phyloP scores from a whole-genome alignment of 768 basidiomycete species.

The Lactifluus hygrophoroides region DNA sequence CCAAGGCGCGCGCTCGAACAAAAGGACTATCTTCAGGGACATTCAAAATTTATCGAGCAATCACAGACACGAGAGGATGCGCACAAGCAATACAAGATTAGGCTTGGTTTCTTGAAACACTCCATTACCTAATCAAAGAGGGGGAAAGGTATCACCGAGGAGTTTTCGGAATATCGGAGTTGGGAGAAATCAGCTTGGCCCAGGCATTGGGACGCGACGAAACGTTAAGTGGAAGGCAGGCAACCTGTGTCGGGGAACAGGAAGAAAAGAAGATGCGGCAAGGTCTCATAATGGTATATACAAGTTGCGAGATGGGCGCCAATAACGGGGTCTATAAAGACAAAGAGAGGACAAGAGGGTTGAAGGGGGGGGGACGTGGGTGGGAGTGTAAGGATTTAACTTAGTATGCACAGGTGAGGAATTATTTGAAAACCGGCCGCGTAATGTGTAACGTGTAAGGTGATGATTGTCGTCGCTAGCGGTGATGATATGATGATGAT shows the following conservation, averaged over 20 bases:
- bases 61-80: too few relatives aligned
- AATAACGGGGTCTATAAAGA: neutral
- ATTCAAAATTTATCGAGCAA: too few relatives aligned
- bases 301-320: slow-evolving; percentile 2
- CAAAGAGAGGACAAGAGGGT: neutral
- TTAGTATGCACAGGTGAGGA: too few relatives aligned
- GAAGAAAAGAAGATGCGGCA: slow-evolving; percentile 10
- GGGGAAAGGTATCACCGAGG: neutral
- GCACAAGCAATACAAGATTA: neutral
- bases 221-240: slow-evolving; percentile 1
- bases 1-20: neutral
- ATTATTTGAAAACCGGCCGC: neutral
- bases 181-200: slow-evolving; percentile 1
- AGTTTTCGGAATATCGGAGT: neutral
- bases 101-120: neutral
- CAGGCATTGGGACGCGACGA: neutral
- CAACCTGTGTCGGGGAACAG: neutral
- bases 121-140: slow-evolving; percentile 3
- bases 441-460: slow-evolving; percentile 10
- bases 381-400: too few relatives aligned
- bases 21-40: too few relatives aligned
- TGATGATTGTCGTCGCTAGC: neutral
- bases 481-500: neutral
- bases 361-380: neutral
- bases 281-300: slow-evolving; percentile 9